Evolutionary conservation across 2,329 filamentous ascomycete genomes (phyloP), one percentile per base, ranked within the genome.

Genomic region (Calonectria multiphialidica): DNA sequence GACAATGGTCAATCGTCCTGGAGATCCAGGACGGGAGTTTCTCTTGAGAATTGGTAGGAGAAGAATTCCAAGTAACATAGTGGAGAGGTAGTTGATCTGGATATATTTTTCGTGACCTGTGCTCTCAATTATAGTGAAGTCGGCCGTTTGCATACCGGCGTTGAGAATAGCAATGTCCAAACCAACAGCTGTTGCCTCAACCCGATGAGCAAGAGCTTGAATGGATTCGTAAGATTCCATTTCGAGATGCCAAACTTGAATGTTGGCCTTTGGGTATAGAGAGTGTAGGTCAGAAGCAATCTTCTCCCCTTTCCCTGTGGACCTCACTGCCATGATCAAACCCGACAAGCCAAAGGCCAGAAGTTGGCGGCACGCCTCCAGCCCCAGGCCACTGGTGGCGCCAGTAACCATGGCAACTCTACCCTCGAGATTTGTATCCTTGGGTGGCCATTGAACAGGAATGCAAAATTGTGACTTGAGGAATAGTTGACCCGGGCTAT

Each of bases 51-150:
- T 40, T 6, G 70, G 72, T 1, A 74, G 63, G 1, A 72, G 74
- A 0, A 84, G 74, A 6, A 83, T 77, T 2, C 79, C 72, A 15
- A 85, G 77, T 0, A 84, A 73, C 0, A 74, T 74, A 0, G 82
- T 84, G 0, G 83, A 83, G 5, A 85, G 74, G 66, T 83, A 83
- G 71, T 85, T 84, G 73, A 85, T 82, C 69, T 87, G 86, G 23
- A 87, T 70, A 16, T 77, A 81, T 18, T 81, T 77, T 71, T 87
- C 84, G 67, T 86, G 83, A 4, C 85, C 81, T 1, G 81, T 85
- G 10, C 70, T 69, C 25, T 79, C 65, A 25, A 75, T 70, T 15
- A 70, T 73, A 72, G 37, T 49, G 49, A 72, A 72, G 15, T 55
- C 15, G 12, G 35, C 55, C 4, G 37, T 55, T 21, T 63, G 53